Evolutionary conservation across 106 monocot genomes (phyloP).

Genomic region (Dendrobium chrysotoxum): DNA sequence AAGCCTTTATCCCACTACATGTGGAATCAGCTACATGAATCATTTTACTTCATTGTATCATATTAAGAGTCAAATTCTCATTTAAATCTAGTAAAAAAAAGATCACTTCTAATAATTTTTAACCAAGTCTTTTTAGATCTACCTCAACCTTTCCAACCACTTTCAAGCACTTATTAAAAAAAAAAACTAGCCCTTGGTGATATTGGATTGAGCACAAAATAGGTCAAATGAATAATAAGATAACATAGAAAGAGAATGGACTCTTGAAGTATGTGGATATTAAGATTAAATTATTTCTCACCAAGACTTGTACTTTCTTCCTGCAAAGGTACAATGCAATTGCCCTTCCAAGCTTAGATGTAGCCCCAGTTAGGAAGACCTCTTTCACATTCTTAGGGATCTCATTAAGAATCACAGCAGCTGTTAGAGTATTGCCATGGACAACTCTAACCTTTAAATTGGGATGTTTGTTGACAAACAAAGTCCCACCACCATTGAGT

Average conservation of each 20-base stretch:
- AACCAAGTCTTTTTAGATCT: too few relatives aligned
- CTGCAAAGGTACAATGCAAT: constrained; percentile 82
- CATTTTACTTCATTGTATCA: too few relatives aligned
- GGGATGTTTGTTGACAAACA: constrained; percentile 82
- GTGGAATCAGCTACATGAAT: too few relatives aligned
- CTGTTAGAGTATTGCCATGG: constrained; percentile 92
- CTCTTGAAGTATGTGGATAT: background rate
- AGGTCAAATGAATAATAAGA: background rate
- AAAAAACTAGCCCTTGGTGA: background rate
- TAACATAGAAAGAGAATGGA: background rate
- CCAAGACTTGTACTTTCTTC: constrained; percentile 74
- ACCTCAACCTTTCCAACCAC: too few relatives aligned
- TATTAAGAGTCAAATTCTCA: too few relatives aligned
- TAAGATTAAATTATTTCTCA: constrained; percentile 11
- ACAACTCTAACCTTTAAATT: constrained; percentile 70
- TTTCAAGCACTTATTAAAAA: too few relatives aligned
- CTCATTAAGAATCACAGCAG: constrained; percentile 76
- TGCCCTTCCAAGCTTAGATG: constrained; percentile 90
- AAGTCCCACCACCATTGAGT: constrained; percentile 85
- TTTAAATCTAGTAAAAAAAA: too few relatives aligned
- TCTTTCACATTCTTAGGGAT: constrained; percentile 60
- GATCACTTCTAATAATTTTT: too few relatives aligned
- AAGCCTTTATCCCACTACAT: too few relatives aligned
- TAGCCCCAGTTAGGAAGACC: constrained; percentile 89
- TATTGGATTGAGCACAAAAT: background rate